Evolutionary conservation across 1,284 basidiomycete genomes (phyloP), one percentile per base, ranked within the genome.

Genomic region (Tilletia indica): DNA sequence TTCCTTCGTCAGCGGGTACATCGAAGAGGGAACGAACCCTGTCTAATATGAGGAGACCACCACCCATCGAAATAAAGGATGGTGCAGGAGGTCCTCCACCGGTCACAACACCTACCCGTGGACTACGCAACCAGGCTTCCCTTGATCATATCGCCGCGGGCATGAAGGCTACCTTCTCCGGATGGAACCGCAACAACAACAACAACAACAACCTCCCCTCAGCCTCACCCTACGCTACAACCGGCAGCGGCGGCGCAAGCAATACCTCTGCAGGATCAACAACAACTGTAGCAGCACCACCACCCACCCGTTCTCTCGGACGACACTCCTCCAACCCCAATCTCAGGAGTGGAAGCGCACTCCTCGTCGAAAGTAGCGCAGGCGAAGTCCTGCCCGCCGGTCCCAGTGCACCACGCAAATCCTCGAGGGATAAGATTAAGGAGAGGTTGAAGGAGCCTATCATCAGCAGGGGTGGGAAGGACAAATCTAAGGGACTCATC

Each of bases 301-400:
- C 25, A 31, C 19, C 51, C n/a, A 63, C n/a, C 58, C 25, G 34
- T 8, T n/a, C 19, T 21, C 58, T 63, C 25, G 34, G 58, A 16
- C n/a, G 34, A 34, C 58, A 63, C 38, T 63, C 58, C 11, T 63
- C 58, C n/a, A 63, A 63, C 58, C 58, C 58, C 4, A 63, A 63
- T 63, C 58, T 63, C 25, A 5, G 58, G 25, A 63, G 31, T 36
- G 58, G n/a, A 11, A 19, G 25, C 5, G 58, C 58, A 25, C 19
- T 63, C 8, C n/a, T 63, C 14, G 58, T 34, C 9, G 58, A 63
- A 3, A 63, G 58, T 34, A 63, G 58, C 9, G 58, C 34, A 31
- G 58, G 58, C 58, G 58, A 63, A 36, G 25, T 34, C 31, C 25
- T 63, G 25, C 58, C 58, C 9, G 58, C 25, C 51, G n/a, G n/a